These are phyloP conservation scores for Rhipidocladum racemiflorum DNA, from an alignment of 176 grass and related monocot genomes.

Conservation along the genomic window DNA sequence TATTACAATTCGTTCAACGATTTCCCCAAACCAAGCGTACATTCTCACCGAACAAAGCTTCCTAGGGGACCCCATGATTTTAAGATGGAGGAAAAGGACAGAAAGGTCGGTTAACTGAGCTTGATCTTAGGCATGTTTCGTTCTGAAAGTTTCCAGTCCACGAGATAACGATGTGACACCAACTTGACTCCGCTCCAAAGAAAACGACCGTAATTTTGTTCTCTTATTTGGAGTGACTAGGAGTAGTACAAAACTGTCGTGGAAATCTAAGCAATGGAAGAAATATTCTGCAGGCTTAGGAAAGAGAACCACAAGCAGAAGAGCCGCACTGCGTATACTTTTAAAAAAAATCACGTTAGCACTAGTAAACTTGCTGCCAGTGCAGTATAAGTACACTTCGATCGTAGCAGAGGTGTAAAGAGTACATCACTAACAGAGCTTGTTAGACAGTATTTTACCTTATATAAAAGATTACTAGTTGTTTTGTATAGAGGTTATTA, in stretches of 20 bases:
- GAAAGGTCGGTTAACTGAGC: not conserved
- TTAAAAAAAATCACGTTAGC: not conserved
- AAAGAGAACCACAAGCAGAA: not conserved
- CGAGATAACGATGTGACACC: slow-evolving; percentile 17
- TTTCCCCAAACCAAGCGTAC: not conserved
- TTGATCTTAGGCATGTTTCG: not conserved
- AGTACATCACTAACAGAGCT: not conserved
- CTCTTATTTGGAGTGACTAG: not conserved
- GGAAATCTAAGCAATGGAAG: slow-evolving; percentile 5
- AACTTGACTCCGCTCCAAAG: not conserved
- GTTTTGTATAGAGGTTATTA: no score
- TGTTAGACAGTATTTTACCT: no score
- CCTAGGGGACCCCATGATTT: not conserved
- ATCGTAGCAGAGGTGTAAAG: not conserved
- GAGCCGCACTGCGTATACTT: not conserved
- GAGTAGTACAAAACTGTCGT: not conserved
- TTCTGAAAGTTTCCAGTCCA: slow-evolving; percentile 1
- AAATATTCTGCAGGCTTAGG: not conserved
- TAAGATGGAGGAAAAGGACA: not conserved
- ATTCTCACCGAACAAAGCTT: slow-evolving; percentile 30
- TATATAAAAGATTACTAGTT: no score
- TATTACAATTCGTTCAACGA: not conserved
- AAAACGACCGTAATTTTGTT: slow-evolving; percentile 17
- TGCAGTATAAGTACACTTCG: not conserved
- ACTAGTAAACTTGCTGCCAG: not conserved